phyloP scores from a whole-genome alignment of 106 monocot species.

The Vanilla planifolia region DNA sequence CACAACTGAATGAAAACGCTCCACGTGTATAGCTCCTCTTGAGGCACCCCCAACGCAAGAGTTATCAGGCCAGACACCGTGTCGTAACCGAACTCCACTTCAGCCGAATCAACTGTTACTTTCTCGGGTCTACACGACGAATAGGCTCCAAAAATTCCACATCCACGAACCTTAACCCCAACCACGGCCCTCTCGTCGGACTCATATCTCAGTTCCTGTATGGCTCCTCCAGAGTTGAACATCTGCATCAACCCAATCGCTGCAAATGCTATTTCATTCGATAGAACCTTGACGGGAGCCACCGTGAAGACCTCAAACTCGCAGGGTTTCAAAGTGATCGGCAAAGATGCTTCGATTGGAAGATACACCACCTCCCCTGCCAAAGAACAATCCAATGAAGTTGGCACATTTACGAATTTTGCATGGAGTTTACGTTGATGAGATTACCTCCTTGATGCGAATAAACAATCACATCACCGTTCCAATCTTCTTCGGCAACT shows the following conservation, averaged over 20 bases:
- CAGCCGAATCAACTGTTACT: constrained; percentile 6
- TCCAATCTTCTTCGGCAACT: constrained; percentile 40
- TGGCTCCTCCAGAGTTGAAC: constrained; percentile 77
- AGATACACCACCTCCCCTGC: constrained; percentile 49
- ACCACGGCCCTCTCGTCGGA: not conserved
- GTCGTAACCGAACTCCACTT: constrained; percentile 18
- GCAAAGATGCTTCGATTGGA: constrained; percentile 36
- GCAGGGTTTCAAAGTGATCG: constrained; percentile 37
- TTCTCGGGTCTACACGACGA: constrained; percentile 18
- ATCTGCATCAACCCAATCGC: constrained; percentile 58
- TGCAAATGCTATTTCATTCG: constrained; percentile 41
- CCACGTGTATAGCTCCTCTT: constrained; percentile 11
- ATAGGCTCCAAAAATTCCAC: constrained; percentile 18
- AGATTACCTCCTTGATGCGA: constrained; percentile 30
- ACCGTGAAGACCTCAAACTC: constrained; percentile 62
- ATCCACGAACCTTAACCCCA: constrained; percentile 15
- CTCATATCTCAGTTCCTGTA: constrained; percentile 35
- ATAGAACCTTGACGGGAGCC: constrained; percentile 31
- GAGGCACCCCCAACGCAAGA: constrained; percentile 10
- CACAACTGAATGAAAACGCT: constrained; percentile 12
- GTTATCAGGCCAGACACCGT: constrained; percentile 9
- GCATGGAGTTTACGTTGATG: too few species aligned
- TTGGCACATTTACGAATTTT: too few species aligned
- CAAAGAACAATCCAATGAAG: not conserved
- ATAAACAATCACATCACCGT: constrained; percentile 43